These are phyloP conservation scores for Grigorovia transvaalensis DNA, from an alignment of 805 yeast genomes.

Conservation along the genomic window DNA sequence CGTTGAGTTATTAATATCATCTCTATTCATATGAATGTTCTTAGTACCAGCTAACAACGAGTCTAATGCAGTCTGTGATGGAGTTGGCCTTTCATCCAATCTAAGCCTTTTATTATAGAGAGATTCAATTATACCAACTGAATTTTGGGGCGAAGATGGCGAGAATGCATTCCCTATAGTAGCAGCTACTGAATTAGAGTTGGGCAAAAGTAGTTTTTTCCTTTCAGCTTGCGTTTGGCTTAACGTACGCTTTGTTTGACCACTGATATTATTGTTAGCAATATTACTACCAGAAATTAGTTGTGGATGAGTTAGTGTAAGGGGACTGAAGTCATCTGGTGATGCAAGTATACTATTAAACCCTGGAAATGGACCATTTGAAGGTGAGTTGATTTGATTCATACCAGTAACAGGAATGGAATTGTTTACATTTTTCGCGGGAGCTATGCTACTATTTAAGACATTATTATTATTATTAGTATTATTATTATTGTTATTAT, in stretches of 20 bases:
- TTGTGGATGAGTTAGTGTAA: neutral
- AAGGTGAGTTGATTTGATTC: neutral
- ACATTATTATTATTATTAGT: neutral
- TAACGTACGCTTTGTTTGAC: neutral
- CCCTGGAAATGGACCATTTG: neutral
- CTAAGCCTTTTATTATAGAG: constrained; percentile 16
- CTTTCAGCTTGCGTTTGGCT: constrained; percentile 2
- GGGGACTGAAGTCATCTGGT: neutral
- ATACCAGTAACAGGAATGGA: neutral
- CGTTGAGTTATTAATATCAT: constrained; percentile 10
- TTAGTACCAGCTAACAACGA: constrained; percentile 11
- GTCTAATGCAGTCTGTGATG: constrained; percentile 25
- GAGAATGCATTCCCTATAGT: constrained; percentile 10
- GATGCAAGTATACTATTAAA: neutral
- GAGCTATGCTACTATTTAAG: neutral
- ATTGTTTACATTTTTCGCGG: neutral
- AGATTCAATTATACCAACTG: constrained; percentile 7
- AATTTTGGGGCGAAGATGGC: constrained; percentile 15
- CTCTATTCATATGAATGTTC: neutral
- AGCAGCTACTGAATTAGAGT: neutral
- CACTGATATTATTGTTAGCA: neutral
- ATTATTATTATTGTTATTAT: neutral
- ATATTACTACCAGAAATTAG: neutral
- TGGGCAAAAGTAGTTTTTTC: constrained; percentile 7
- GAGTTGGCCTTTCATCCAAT: constrained; percentile 20